Evolutionary conservation across 2,329 filamentous ascomycete species (phyloP).

Genomic region (Ceratocystis smalleyi): DNA sequence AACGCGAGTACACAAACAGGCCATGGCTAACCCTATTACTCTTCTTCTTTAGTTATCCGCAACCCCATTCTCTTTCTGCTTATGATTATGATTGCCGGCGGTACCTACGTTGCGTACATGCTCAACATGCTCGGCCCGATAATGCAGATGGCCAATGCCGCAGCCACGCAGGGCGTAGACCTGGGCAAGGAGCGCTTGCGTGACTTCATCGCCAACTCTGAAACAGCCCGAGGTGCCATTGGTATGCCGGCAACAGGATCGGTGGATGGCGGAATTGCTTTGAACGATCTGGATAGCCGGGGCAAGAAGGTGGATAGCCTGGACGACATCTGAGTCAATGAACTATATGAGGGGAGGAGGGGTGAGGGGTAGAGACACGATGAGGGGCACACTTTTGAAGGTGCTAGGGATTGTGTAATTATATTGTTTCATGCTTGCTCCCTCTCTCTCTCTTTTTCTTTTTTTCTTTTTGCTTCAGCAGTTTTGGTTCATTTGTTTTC

Average conservation of each 20-base stretch:
- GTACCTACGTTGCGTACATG: conserved; percentile 77
- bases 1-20: neutral
- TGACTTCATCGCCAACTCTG: conserved; percentile 77
- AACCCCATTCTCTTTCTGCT: conserved; percentile 90
- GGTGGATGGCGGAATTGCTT: conserved; percentile 28
- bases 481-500: neutral
- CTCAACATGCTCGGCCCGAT: conserved; percentile 95
- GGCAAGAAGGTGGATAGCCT: conserved; percentile 40
- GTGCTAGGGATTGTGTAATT: conserved; percentile 8
- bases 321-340: conserved; percentile 38
- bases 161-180: conserved; percentile 68
- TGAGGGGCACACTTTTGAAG: neutral
- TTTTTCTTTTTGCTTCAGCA: conserved; percentile 7
- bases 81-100: conserved; percentile 58
- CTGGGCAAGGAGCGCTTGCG: conserved; percentile 83
- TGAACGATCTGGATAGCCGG: conserved; percentile 45
- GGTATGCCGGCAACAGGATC: conserved; percentile 43
- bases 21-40: neutral
- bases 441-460: conserved; percentile 2
- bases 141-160: conserved; percentile 85
- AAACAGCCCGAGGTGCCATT: conserved; percentile 69
- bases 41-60: conserved; percentile 51
- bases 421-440: conserved; percentile 11
- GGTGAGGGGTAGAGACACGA: neutral
- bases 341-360: neutral